Evolutionary conservation across 148 eudicot species (phyloP).

Genomic region (Vaccinium corymbosum): DNA sequence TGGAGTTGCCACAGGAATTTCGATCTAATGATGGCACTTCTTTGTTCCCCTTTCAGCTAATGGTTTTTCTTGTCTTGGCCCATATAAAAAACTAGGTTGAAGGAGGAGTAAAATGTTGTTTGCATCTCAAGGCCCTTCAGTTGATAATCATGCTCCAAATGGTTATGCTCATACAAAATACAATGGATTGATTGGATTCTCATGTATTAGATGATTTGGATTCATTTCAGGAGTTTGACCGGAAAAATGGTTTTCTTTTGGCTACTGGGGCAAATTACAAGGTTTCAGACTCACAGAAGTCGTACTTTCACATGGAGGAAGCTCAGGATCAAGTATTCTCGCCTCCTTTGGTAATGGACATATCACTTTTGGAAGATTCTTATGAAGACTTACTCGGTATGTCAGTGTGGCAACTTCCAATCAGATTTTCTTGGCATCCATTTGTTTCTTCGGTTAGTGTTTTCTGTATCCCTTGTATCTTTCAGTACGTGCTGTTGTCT

Average conservation of each 20-base stretch:
- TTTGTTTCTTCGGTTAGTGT: neutral
- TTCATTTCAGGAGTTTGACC: constrained; percentile 57
- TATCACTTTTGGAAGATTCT: constrained; percentile 65
- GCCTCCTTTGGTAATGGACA: constrained; percentile 82
- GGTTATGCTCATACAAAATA: constrained; percentile 38
- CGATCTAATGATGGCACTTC: constrained; percentile 89
- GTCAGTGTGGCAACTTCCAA: neutral
- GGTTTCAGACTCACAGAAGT: constrained; percentile 55
- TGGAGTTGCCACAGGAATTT: constrained; percentile 69
- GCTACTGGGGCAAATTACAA: constrained; percentile 58
- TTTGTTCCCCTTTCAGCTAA: constrained; percentile 75
- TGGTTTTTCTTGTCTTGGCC: constrained; percentile 56
- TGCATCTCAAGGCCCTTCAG: constrained; percentile 48
- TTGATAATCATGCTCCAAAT: constrained; percentile 43
- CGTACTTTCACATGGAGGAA: constrained; percentile 69
- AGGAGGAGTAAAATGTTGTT: constrained; percentile 41
- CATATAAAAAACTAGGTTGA: constrained; percentile 49
- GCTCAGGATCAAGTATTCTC: constrained; percentile 79
- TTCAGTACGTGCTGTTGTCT: neutral
- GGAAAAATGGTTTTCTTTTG: constrained; percentile 55
- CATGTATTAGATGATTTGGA: constrained; percentile 49
- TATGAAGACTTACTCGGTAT: constrained; percentile 45
- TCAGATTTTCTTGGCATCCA: neutral
- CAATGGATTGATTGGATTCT: constrained; percentile 43
- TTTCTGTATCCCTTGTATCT: neutral